Base-by-base conservation (phyloP, 2,329 filamentous ascomycete species). In the Colletotrichum graminicola region DNA sequence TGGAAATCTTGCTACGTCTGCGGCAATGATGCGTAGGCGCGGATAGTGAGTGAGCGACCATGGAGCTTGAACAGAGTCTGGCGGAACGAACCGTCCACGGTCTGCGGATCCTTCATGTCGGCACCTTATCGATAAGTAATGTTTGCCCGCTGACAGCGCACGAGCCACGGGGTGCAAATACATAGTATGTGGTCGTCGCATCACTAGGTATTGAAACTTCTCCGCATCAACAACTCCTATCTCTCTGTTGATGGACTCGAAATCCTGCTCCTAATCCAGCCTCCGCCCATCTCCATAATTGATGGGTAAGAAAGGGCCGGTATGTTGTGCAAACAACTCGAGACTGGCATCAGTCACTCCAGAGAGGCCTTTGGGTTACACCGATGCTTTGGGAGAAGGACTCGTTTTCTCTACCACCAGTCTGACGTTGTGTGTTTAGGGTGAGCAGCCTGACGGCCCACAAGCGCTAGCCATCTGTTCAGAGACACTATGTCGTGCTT, bases 91-190 rank as follows among this genome's bases (percentile, higher is more conserved):
- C 68, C 64, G 52, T 36, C n/a, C 51, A 16, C 14, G 32, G 29
- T 57, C 54, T 66, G 64, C 52, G 60, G 45, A 41, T 36, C 39
- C 7, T 5, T 41, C 49, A 55, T 43, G 21, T 52, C 64, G 65
- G 64, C 54, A 68, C n/a, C 64, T 62, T 59, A 67, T 71, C 68
- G 64, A 67, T 71, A 59, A 52, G 52, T 10, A 52, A 47, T 29
- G 10, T 39, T 23, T 21, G 54, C 23, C 26, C 39, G n/a, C 14
- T 29, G 32, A 6, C 11, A 14, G n/a, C 34, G 63, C 64, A 67
- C 56, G 62, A 41, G 45, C 62, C 29, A 49, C 5, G 16, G 18
- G 14, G 51, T 11, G 23, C 39, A 36, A n/a, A 29, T 11, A n/a
- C n/a, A n/a, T n/a, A n/a, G n/a, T n/a, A 7, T 6, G 43, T 11